phyloP scores from a whole-genome alignment of 202 grass and related monocot genomes.

The Setaria italica region DNA sequence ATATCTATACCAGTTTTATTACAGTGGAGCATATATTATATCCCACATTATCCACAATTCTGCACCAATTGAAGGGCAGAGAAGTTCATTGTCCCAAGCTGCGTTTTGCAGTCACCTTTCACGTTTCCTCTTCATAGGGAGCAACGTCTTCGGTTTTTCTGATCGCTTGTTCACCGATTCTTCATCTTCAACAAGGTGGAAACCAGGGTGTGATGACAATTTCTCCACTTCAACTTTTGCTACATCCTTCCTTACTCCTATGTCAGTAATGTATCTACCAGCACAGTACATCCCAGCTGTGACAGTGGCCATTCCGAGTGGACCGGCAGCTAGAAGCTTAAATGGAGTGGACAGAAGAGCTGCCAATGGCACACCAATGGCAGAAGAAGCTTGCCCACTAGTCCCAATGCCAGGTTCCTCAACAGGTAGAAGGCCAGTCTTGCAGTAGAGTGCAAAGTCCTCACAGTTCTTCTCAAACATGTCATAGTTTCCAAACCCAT shows the following conservation, averaged over 20 bases:
- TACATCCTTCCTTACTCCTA: slow-evolving; percentile 93
- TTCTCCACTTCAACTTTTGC: slow-evolving; percentile 81
- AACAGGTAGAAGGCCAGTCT: slow-evolving; percentile 74
- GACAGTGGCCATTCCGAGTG: slow-evolving; percentile 90
- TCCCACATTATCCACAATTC: slow-evolving; percentile 47
- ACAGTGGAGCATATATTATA: slow-evolving; percentile 23
- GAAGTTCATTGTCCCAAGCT: not conserved
- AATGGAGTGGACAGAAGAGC: slow-evolving; percentile 82
- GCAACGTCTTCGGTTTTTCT: slow-evolving; percentile 37
- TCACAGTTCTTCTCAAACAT: slow-evolving; percentile 98
- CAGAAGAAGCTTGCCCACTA: slow-evolving; percentile 86
- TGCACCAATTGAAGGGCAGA: not conserved
- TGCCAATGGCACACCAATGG: slow-evolving; percentile 77
- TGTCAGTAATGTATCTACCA: slow-evolving; percentile 91
- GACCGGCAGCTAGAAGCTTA: slow-evolving; percentile 81
- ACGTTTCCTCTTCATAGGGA: slow-evolving; percentile 69
- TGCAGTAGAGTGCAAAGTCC: slow-evolving; percentile 98
- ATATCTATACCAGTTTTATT: slow-evolving; percentile 54
- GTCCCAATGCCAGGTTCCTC: slow-evolving; percentile 82
- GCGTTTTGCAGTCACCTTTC: slow-evolving; percentile 35
- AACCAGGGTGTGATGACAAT: slow-evolving; percentile 57
- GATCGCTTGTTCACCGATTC: slow-evolving; percentile 41
- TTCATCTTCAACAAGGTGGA: slow-evolving; percentile 37
- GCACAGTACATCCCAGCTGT: slow-evolving; percentile 97
- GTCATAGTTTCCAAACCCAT: slow-evolving; percentile 94